Percentiles rank a stretch among this genome's conserved stretches.
phyloP scores from a whole-genome alignment of 768 basidiomycete genomes.

The Pleurotus platypus region DNA sequence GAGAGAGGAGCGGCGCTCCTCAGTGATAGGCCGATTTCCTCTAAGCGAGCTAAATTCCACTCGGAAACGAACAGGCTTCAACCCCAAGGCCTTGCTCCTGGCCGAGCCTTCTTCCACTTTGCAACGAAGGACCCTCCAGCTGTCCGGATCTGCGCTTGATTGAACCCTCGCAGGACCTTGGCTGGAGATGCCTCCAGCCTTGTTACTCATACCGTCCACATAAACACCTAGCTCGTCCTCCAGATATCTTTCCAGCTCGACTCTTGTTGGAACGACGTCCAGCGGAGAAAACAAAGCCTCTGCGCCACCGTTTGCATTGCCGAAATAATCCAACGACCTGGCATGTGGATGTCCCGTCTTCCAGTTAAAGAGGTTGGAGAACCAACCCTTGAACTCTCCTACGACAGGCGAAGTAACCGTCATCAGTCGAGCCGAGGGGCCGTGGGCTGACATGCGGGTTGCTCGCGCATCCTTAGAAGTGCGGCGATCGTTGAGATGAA shows the following conservation, averaged over 20 bases:
- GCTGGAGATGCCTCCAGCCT: conserved; percentile 14
- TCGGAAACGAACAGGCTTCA: conserved; percentile 81
- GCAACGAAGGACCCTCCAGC: conserved; percentile 28
- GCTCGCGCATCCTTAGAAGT: conserved; percentile 14
- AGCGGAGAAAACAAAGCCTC: conserved; percentile 51
- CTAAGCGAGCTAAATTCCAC: conserved; percentile 58
- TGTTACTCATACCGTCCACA: conserved; percentile 33
- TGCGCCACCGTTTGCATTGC: conserved; percentile 6
- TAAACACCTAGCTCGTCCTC: conserved; percentile 57
- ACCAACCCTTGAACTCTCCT: conserved; percentile 89
- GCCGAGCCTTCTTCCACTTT: conserved; percentile 51
- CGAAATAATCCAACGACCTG: conserved; percentile 29
- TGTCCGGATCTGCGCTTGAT: conserved; percentile 18
- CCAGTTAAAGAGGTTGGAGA: conserved; percentile 94
- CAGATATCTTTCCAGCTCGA: conserved; percentile 61
- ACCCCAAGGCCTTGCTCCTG: conserved; percentile 34
- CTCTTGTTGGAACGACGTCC: conserved; percentile 56
- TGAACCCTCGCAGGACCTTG: conserved; percentile 12
- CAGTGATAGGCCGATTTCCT: not conserved
- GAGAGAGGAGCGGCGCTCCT: conserved; percentile 16
- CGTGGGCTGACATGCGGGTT: conserved; percentile 4
- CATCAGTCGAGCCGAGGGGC: conserved; percentile 30
- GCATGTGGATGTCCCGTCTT: conserved; percentile 45
- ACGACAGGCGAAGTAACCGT: conserved; percentile 59
- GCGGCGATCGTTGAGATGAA: conserved; percentile 24